Conservation (phyloP, 2,329 filamentous ascomycete genomes). For the Aureobasidium sp. region DNA sequence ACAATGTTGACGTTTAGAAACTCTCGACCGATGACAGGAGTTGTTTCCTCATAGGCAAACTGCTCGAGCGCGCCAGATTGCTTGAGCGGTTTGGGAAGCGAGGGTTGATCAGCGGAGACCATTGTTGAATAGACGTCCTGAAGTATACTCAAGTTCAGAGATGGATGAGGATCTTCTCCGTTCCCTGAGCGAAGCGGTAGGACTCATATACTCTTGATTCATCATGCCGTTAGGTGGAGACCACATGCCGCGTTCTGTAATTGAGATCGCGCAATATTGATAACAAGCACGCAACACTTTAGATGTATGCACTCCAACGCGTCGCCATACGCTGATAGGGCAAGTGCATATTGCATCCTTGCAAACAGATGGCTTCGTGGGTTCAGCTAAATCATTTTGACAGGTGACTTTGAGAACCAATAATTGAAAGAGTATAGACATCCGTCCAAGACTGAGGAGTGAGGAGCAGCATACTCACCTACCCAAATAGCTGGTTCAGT, state of each 20-base stretch:
- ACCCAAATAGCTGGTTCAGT: background rate
- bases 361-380: background rate
- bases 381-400: background rate
- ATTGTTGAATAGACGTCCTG: background rate
- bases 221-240: background rate
- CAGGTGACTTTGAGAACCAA: background rate
- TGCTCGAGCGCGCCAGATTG: conserved; percentile 19
- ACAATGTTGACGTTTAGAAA: conserved; percentile 19
- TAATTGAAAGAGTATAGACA: background rate
- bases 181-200: background rate
- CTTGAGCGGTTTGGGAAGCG: background rate
- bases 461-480: background rate
- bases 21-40: conserved; percentile 22
- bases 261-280: background rate
- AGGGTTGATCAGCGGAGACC: background rate
- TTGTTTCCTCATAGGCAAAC: conserved; percentile 20
- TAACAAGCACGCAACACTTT: conserved; percentile 9
- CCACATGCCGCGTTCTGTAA: background rate
- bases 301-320: background rate
- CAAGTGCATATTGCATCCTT: no score
- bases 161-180: background rate
- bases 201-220: background rate
- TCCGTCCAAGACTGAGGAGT: background rate
- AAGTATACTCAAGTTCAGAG: background rate
- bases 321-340: background rate